These are phyloP conservation scores for Apophysomyces ossiformis DNA, from an alignment of 371 early-diverging fungal genomes.

Conservation along the genomic window DNA sequence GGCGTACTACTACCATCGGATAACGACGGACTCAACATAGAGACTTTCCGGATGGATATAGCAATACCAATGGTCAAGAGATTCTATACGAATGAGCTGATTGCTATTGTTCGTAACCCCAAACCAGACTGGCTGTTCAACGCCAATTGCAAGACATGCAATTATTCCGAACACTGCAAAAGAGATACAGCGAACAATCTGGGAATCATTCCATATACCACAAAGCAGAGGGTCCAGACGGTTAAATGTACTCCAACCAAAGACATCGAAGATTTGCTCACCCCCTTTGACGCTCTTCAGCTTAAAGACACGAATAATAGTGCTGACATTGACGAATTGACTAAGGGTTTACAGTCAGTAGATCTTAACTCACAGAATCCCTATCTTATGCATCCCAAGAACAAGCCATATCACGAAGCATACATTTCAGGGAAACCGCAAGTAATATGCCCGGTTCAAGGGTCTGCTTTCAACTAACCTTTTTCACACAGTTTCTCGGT, in stretches of 20 bases:
- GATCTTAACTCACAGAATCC: not conserved
- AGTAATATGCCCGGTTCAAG: constrained; percentile 12
- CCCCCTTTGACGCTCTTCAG: constrained; percentile 13
- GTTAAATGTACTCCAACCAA: constrained; percentile 18
- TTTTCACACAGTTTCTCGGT: constrained; percentile 31
- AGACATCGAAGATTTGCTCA: constrained; percentile 52
- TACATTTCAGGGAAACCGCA: constrained; percentile 29
- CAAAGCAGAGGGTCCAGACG: constrained; percentile 23
- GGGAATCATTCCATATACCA: constrained; percentile 40
- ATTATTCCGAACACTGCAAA: constrained; percentile 42
- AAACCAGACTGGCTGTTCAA: constrained; percentile 48
- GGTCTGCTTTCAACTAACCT: not conserved
- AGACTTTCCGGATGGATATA: constrained; percentile 49
- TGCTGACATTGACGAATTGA: not conserved
- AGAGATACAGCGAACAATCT: constrained; percentile 39
- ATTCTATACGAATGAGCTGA: constrained; percentile 43
- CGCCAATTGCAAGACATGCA: constrained; percentile 47
- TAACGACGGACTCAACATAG: constrained; percentile 24
- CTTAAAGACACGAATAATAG: not conserved
- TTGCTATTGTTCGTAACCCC: constrained; percentile 30
- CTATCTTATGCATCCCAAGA: not conserved
- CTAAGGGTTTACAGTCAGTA: not conserved
- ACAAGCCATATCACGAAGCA: constrained; percentile 26
- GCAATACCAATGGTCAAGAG: constrained; percentile 44
- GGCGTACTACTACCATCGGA: constrained; percentile 53